Conservation (phyloP, 2,329 filamentous ascomycete species). For the Alternaria alternata region DNA sequence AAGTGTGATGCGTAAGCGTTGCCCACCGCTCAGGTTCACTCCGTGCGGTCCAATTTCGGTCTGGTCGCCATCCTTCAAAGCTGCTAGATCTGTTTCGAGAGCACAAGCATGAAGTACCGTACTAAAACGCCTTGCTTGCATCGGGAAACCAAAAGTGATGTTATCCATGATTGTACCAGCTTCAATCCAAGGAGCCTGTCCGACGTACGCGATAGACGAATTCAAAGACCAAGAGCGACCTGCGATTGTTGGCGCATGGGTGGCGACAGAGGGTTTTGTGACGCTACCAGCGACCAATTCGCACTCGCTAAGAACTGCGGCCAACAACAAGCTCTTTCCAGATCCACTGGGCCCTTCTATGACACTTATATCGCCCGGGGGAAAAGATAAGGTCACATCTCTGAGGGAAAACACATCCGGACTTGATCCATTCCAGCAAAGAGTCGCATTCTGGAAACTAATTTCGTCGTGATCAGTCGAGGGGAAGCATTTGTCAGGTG, state of each 20-base stretch:
- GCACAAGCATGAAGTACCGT: background rate
- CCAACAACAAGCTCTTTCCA: background rate
- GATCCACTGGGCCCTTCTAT: background rate
- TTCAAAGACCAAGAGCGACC: background rate
- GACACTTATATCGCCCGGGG: background rate
- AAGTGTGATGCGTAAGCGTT: background rate
- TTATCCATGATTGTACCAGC: background rate
- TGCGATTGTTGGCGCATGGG: background rate
- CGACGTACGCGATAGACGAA: background rate
- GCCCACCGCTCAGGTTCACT: constrained; percentile 1
- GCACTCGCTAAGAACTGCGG: background rate
- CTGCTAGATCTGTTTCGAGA: background rate
- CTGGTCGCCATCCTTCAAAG: background rate
- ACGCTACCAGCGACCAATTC: background rate
- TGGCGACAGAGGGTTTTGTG: background rate
- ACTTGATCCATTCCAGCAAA: background rate
- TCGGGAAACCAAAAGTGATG: background rate
- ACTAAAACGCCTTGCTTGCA: background rate
- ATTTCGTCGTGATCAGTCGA: background rate
- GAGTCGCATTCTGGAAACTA: background rate
- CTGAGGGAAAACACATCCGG: background rate
- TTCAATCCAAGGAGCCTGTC: constrained; percentile 1
- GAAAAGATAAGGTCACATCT: background rate
- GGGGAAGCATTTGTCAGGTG: background rate
- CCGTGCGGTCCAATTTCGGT: background rate